Percentiles rank a stretch among this genome's conserved stretches.
These are phyloP conservation scores for Ballota nigra DNA, from an alignment of 257 asterid species.

Conservation along the genomic window DNA sequence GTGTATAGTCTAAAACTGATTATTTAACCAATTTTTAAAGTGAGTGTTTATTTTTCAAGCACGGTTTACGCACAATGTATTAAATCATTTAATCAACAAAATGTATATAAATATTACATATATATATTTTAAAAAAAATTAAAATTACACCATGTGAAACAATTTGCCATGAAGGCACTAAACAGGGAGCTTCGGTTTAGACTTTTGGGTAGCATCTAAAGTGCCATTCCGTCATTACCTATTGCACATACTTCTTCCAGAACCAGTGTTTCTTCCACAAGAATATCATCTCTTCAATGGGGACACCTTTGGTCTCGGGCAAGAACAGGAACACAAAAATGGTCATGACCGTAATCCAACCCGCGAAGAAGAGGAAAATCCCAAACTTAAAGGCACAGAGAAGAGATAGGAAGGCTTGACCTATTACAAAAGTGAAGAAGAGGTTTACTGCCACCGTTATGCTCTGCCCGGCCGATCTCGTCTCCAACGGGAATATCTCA, in stretches of 20 bases:
- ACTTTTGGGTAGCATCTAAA: no score
- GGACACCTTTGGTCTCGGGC: conserved; percentile 88
- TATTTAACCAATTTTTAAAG: no score
- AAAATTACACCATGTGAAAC: no score
- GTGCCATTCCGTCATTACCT: no score
- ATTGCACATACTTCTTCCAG: conserved; percentile 57
- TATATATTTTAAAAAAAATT: neutral
- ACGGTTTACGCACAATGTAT: no score
- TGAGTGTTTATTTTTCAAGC: no score
- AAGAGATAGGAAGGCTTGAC: conserved; percentile 68
- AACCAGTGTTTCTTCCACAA: conserved; percentile 84
- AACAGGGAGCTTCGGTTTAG: no score
- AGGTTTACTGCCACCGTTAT: conserved; percentile 78
- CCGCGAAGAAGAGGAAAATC: conserved; percentile 76
- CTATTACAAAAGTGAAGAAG: conserved; percentile 71
- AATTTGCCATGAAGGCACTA: neutral
- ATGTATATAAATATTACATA: no score
- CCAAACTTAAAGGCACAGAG: conserved; percentile 77
- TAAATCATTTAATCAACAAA: neutral
- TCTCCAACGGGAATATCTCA: conserved; percentile 84
- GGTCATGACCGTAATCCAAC: conserved; percentile 82
- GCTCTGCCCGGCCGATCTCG: conserved; percentile 89
- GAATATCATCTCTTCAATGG: conserved; percentile 74
- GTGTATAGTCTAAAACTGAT: no score
- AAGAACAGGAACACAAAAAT: conserved; percentile 60